Base-by-base conservation (phyloP, 805 yeast genomes). In the Debaryomyces castellii region DNA sequence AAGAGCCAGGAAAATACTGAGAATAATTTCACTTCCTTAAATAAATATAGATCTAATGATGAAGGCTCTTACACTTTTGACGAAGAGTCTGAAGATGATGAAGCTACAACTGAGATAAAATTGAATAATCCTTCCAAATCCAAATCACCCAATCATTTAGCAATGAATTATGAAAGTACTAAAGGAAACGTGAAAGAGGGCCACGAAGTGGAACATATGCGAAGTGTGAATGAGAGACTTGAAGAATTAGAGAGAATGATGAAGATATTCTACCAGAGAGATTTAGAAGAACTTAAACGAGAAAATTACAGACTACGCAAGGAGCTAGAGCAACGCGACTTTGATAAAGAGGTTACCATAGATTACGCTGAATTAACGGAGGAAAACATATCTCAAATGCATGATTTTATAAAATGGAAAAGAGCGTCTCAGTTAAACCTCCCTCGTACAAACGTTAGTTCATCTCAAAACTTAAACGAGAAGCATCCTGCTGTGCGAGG, bases 351-450 rank as follows among this genome's bases (percentile, higher is more conserved):
- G 49, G 41, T 51, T 7, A 50, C 57, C 1, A 48, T 60, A 16
- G 66, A 60, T 42, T 54, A 57, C 28, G 53, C 52, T 18, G 59
- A 59, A 39, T 47, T 57, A 25, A 54, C 60, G 8, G 48, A 51
- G 22, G 60, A 53, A 4, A 57, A 59, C 28, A 42, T 35, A 22
- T 44, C 45, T 23, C 51, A 50, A 35, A 46, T 48, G 41, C 53
- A 52, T 20, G 57, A 63, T 22, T 54, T 62, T 32, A 63, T 68
- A 36, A 63, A 57, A 44, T 67, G 73, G 74, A 71, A 69, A 45
- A 47, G 69, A 32, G 60, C 69, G 3, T 70, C 74, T 4, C 74
- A 70, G 46, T 55, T 71, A 22, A 57, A 57, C 24, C 55, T 69
- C 24, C 55, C 43, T 30, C 47, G 40, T 20, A 40, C 50, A n/a